Conservation (phyloP, 768 basidiomycete species). For the Rhodotorula paludigena region DNA sequence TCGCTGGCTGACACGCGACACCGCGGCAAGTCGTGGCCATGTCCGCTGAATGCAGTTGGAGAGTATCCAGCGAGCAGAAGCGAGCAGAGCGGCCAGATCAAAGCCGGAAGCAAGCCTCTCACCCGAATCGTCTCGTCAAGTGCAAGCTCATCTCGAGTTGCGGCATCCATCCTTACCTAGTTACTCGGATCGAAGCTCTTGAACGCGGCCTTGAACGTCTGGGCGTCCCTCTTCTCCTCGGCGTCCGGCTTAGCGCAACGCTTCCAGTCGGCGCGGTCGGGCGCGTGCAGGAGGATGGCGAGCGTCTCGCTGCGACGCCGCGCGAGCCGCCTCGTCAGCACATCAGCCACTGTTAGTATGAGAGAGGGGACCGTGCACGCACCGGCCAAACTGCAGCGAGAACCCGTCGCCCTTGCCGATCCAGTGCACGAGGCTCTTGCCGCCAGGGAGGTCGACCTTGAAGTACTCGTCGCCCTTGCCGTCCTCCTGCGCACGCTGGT, state of each 20-base stretch:
- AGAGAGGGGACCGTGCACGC: conserved; percentile 43
- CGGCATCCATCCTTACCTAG: too few relatives aligned
- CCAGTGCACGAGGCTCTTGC: conserved; percentile 76
- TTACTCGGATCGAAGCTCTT: conserved; percentile 30
- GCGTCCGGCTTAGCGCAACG: conserved; percentile 73
- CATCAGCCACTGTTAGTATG: not conserved
- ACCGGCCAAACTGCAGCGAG: conserved; percentile 91
- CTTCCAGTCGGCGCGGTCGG: conserved; percentile 87
- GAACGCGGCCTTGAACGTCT: conserved; percentile 78
- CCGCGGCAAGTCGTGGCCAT: too few relatives aligned
- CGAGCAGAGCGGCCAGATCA: too few relatives aligned
- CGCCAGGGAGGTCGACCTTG: conserved; percentile 81
- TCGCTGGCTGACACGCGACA: too few relatives aligned
- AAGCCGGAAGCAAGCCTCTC: too few relatives aligned
- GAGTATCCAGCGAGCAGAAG: too few relatives aligned
- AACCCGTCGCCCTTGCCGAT: conserved; percentile 74
- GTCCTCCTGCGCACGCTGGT: conserved; percentile 42
- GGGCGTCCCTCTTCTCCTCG: conserved; percentile 76
- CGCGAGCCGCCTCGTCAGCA: not conserved
- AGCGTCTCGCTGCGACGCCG: conserved; percentile 63
- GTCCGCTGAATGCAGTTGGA: too few relatives aligned
- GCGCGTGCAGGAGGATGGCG: conserved; percentile 66
- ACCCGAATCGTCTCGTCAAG: too few relatives aligned
- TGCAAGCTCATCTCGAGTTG: too few relatives aligned
- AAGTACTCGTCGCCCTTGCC: conserved; percentile 63